Base-by-base conservation (phyloP, 1,284 basidiomycete genomes). In the Marasmius oreades region DNA sequence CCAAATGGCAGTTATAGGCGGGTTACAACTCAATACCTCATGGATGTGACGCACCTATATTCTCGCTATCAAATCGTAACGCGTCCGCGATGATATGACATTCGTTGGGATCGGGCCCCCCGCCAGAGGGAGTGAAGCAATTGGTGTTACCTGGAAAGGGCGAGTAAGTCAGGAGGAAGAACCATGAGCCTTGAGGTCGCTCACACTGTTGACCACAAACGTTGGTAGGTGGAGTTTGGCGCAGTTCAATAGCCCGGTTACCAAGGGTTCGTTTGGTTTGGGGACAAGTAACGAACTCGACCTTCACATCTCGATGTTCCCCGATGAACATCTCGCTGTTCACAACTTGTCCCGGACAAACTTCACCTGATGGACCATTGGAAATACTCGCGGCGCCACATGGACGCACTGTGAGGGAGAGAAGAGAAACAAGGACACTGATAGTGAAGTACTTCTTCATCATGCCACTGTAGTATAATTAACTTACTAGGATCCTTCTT, bases 21-120 rank as follows among this genome's bases (percentile, higher is more conserved):
- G 34, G 3, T 53, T 22, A 50, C 26, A 24, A 31, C 26, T 33
- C n/a, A n/a, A n/a, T n/a, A n/a, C 22, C 22, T 24, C 22, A 39
- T 23, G n/a, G 20, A 26, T 24, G 5, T 12, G 48, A 56, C 65
- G 12, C 47, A 72, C 77, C 77, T 31, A 68, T 67, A 60, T 79
- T 78, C 66, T 79, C 70, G 53, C 71, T 73, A 55, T 78, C 74
- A 61, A 70, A 81, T 7, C 71, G 68, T 53, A 80, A 60, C 2
- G 78, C 77, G 58, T 78, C 75, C 2, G 77, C 73, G 52, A 81
- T 79, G 57, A 79, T 67, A 62, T 71, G 64, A 60, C 77, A 79
- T 45, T 80, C 76, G 56, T 74, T 74, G 4, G 74, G 71, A 63
- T 75, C 67, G 7, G 77, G 78, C 43, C 77, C 78, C 61, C 76